phyloP scores from a whole-genome alignment of 2,329 filamentous ascomycete species.

The Huntiella bhutanensis region DNA sequence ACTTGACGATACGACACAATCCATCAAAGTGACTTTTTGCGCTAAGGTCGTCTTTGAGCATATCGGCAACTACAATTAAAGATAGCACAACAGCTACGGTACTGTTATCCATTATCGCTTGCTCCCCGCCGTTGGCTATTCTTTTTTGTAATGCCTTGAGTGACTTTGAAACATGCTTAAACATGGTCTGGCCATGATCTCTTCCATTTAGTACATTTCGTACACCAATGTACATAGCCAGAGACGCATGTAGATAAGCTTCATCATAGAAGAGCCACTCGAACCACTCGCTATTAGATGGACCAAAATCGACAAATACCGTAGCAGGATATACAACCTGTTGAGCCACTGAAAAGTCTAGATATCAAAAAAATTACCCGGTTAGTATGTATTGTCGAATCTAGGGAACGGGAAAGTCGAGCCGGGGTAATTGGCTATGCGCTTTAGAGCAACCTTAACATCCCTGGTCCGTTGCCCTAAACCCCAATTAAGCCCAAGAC shows the following conservation, averaged over 20 bases:
- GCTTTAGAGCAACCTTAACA: background rate
- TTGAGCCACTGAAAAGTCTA: slow-evolving; percentile 10
- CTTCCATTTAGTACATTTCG: slow-evolving; percentile 10
- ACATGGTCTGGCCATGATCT: slow-evolving; percentile 6
- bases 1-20: slow-evolving; percentile 8
- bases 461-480: no score
- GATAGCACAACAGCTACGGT: slow-evolving; percentile 10
- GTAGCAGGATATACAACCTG: slow-evolving; percentile 10
- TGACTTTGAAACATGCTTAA: slow-evolving; percentile 7
- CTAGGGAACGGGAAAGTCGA: background rate
- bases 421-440: background rate
- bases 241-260: slow-evolving; percentile 9
- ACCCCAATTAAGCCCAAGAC: no score
- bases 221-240: slow-evolving; percentile 10
- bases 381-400: background rate
- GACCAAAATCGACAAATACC: slow-evolving; percentile 9
- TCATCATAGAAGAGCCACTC: slow-evolving; percentile 8
- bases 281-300: slow-evolving; percentile 9
- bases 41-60: slow-evolving; percentile 8
- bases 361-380: background rate
- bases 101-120: slow-evolving; percentile 3
- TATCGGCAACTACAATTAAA: slow-evolving; percentile 10
- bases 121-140: slow-evolving; percentile 1
- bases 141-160: slow-evolving; percentile 9
- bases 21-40: slow-evolving; percentile 10